Conservation (phyloP, 352 stramenopile genomes). For the Phytophthora constricta region DNA sequence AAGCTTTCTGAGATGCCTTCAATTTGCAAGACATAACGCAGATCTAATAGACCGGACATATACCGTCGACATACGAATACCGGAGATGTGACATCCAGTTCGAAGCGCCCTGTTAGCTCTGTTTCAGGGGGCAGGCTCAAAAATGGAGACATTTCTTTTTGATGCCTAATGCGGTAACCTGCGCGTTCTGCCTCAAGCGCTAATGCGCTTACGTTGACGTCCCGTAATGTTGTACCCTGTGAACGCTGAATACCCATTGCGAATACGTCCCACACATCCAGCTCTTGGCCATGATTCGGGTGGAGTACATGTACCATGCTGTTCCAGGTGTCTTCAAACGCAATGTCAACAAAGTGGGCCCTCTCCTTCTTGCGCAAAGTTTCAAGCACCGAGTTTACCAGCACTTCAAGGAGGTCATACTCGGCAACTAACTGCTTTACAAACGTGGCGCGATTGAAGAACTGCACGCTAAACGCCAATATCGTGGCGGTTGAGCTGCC, state of each 20-base stretch:
- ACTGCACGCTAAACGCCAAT: slow-evolving; percentile 96
- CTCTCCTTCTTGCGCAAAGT: slow-evolving; percentile 70
- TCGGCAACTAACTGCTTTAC: slow-evolving; percentile 86
- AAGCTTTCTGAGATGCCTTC: slow-evolving; percentile 94
- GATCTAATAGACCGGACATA: slow-evolving; percentile 95
- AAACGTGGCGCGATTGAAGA: slow-evolving; percentile 98
- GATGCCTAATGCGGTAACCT: slow-evolving; percentile 47
- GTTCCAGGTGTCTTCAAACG: slow-evolving; percentile 57
- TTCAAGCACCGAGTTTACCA: slow-evolving; percentile 74
- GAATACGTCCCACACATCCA: slow-evolving; percentile 74
- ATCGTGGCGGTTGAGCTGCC: slow-evolving; percentile 90
- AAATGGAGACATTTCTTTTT: slow-evolving; percentile 51
- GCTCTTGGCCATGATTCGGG: slow-evolving; percentile 36
- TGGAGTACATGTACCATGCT: slow-evolving; percentile 50
- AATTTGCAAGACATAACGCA: slow-evolving; percentile 98
- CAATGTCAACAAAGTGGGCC: slow-evolving; percentile 47
- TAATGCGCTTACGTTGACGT: slow-evolving; percentile 58
- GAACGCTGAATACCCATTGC: slow-evolving; percentile 66
- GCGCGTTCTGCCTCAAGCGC: slow-evolving; percentile 49
- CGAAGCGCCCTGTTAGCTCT: slow-evolving; percentile 63
- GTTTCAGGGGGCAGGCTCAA: slow-evolving; percentile 60
- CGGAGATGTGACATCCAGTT: slow-evolving; percentile 85
- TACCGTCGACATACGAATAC: slow-evolving; percentile 96
- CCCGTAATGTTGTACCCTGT: slow-evolving; percentile 42
- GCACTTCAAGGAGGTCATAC: slow-evolving; percentile 76